phyloP scores from a whole-genome alignment of 805 yeast genomes.

The Wickerhamomyces pijperi region DNA sequence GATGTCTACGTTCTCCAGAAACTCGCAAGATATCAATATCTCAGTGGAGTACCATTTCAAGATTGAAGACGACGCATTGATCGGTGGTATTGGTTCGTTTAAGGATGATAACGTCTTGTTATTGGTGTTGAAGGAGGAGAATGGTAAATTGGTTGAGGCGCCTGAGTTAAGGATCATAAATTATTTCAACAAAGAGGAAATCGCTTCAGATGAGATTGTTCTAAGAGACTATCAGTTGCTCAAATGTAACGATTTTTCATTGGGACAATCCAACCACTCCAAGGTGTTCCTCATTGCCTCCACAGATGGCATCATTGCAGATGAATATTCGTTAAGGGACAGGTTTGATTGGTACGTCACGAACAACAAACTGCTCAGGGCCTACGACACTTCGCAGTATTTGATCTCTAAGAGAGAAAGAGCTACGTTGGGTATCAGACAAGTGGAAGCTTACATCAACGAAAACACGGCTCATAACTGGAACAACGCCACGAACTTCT shows the following conservation, averaged over 20 bases:
- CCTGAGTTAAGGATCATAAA: conserved; percentile 74
- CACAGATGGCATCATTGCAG: conserved; percentile 67
- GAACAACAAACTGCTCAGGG: conserved; percentile 43
- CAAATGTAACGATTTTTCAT: conserved; percentile 72
- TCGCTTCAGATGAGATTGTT: conserved; percentile 69
- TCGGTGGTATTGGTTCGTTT: conserved; percentile 73
- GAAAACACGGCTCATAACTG: conserved; percentile 30
- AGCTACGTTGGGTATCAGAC: conserved; percentile 47
- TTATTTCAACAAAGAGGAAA: conserved; percentile 55
- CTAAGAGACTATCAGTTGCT: conserved; percentile 43
- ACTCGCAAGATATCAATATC: conserved; percentile 25
- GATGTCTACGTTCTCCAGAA: conserved; percentile 37
- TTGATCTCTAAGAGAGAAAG: conserved; percentile 40
- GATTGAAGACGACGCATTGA: conserved; percentile 30
- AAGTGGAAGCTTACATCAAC: conserved; percentile 28
- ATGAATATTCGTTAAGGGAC: conserved; percentile 60
- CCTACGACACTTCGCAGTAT: conserved; percentile 68
- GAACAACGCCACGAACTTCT: conserved; percentile 42
- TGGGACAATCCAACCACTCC: conserved; percentile 36
- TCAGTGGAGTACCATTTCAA: conserved; percentile 28
- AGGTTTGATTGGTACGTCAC: conserved; percentile 63
- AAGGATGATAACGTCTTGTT: conserved; percentile 61
- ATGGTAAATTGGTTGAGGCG: conserved; percentile 25
- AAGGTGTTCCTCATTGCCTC: conserved; percentile 68
- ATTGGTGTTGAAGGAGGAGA: conserved; percentile 29